These are phyloP conservation scores for Mortierella sp. DNA, from an alignment of 371 early-diverging fungal genomes.

Conservation along the genomic window DNA sequence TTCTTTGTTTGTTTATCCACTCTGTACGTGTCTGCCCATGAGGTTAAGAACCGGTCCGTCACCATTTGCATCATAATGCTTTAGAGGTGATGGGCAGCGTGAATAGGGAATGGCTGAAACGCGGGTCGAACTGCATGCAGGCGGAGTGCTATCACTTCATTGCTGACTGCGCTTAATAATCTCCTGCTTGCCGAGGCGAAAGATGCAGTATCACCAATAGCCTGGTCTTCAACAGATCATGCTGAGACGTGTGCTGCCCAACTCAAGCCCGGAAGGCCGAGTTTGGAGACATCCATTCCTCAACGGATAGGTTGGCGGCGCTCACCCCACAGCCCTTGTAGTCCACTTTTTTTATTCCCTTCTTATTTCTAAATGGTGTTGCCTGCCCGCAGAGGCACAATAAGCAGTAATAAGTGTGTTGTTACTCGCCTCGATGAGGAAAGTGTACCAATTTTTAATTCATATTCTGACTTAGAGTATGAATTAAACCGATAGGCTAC, in stretches of 20 bases:
- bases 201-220: conserved; percentile 39
- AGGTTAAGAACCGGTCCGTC: conserved; percentile 20
- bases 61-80: conserved; percentile 43
- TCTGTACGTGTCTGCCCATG: conserved; percentile 27
- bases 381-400: conserved; percentile 31
- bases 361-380: conserved; percentile 21
- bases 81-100: conserved; percentile 43
- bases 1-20: conserved; percentile 8
- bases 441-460: conserved; percentile 11
- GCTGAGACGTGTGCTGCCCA: conserved; percentile 31
- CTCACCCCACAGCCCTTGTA: conserved; percentile 42
- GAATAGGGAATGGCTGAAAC: conserved; percentile 49
- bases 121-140: conserved; percentile 42
- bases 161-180: conserved; percentile 45
- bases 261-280: conserved; percentile 36
- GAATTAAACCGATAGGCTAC: conserved; percentile 25
- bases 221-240: conserved; percentile 31
- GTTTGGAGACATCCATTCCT: conserved; percentile 46
- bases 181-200: conserved; percentile 32
- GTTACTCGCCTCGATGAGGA: conserved; percentile 15
- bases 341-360: conserved; percentile 18
- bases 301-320: conserved; percentile 42
- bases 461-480: neutral
- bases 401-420: conserved; percentile 21
- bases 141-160: conserved; percentile 43